Base-by-base conservation (phyloP, 1,139 yeast species). In the Lodderomyces beijingensis region DNA sequence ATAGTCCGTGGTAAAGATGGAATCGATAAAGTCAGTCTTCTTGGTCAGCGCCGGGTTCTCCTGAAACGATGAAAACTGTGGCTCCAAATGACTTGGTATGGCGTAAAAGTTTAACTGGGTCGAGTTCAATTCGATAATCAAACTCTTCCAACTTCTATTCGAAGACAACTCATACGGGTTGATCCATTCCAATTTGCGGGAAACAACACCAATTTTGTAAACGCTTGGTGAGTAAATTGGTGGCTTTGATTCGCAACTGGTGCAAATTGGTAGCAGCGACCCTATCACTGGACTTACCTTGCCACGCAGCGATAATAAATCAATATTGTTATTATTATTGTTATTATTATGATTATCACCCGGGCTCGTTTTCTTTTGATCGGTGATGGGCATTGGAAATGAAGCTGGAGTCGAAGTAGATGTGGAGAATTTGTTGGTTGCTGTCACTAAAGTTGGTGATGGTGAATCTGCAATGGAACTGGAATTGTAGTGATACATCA, bases 81-180 rank as follows among this genome's bases (percentile, higher is more conserved):
- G 40, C 43, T 65, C 70, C 36, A 68, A 32, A 33, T 52, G 46
- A 25, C 49, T 48, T 1, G 74, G 73, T 4, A 68, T 54, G 7
- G 46, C 41, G 50, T 82, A 82, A 33, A 83, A 63, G 52, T 82
- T 83, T 23, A 83, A 51, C 55, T 83, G 91, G 1, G 91, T 83
- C 2, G 86, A 78, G 55, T 83, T 83, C 22, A 83, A 57, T 48
- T 83, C 91, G 57, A 81, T 60, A 5, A 83, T 62, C 20, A 67
- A 64, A 32, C 69, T 63, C 46, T 65, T 75, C 91, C 91, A 82
- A n/a, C 72, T 67, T 42, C 87, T 57, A 7, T 67, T 54, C 1
- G 77, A 67, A 0, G 85, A 68, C 4, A 77, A 65, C 44, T 79
- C 85, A 47, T 73, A 78, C 0, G 89, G 89, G 4, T 79, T 70